Conservation (phyloP, 148 eudicot genomes). For the Euryodendron excelsum region DNA sequence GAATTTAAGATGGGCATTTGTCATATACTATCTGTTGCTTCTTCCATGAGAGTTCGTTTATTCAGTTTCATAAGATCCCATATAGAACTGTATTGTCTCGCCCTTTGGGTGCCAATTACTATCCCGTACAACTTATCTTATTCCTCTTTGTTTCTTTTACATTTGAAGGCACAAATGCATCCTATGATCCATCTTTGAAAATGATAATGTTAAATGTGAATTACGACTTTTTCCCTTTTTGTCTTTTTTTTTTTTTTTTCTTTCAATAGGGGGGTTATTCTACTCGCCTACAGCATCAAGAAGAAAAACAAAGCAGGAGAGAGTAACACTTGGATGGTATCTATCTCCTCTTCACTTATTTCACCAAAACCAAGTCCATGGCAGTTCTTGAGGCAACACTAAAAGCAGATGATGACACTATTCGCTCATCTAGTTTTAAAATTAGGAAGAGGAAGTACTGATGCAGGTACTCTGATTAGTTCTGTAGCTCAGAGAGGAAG, state of each 20-base stretch:
- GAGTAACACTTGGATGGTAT: conserved; percentile 86
- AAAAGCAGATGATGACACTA: conserved; percentile 59
- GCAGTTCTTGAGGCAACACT: conserved; percentile 46
- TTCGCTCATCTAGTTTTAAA: conserved; percentile 76
- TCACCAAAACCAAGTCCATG: conserved; percentile 88
- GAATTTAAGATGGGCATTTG: background rate
- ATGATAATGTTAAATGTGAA: background rate
- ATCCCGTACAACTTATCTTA: background rate
- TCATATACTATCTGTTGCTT: background rate
- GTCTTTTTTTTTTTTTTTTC: background rate
- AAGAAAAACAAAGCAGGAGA: conserved; percentile 95
- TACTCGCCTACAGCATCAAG: conserved; percentile 74
- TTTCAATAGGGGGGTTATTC: conserved; percentile 81
- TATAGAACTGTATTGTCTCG: no score
- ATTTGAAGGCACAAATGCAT: background rate
- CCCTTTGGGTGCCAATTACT: conserved; percentile 4
- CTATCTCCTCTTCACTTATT: conserved; percentile 84
- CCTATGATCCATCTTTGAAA: background rate
- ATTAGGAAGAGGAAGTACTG: conserved; percentile 71
- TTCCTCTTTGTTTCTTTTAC: background rate
- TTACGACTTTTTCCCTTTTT: background rate
- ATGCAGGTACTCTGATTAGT: background rate
- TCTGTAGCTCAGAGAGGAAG: conserved; percentile 3
- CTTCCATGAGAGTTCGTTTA: background rate
- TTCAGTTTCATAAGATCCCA: background rate